Evolutionary conservation across 2,329 filamentous ascomycete genomes (phyloP).

Genomic region (Aspergillus pseudonomiae): DNA sequence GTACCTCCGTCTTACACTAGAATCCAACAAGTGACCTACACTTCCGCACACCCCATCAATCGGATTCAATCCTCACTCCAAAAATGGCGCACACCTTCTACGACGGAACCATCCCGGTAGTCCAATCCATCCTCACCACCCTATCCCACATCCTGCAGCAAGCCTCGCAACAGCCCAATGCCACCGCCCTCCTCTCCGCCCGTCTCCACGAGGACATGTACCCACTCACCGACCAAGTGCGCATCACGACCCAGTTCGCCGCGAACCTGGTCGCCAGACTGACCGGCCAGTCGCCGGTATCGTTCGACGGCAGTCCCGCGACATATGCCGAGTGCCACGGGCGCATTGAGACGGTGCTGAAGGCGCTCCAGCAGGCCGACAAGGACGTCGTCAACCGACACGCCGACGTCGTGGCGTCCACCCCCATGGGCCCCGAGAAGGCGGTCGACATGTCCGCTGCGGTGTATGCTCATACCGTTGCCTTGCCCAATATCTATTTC

Average conservation of each 20-base stretch:
- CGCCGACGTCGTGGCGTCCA: slow-evolving; percentile 17
- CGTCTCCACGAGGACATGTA: slow-evolving; percentile 28
- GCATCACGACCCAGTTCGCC: slow-evolving; percentile 28
- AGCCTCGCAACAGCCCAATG: slow-evolving; percentile 23
- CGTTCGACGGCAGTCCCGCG: slow-evolving; percentile 19
- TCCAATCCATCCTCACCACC: slow-evolving; percentile 26
- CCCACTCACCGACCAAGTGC: slow-evolving; percentile 28
- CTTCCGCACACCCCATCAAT: too few relatives aligned
- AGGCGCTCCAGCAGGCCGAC: slow-evolving; percentile 22
- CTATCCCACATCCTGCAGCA: slow-evolving; percentile 33
- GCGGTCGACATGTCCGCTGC: slow-evolving; percentile 13
- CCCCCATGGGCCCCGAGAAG: slow-evolving; percentile 15
- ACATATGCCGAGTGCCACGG: slow-evolving; percentile 27
- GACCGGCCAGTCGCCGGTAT: slow-evolving; percentile 26
- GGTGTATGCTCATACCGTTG: slow-evolving; percentile 20
- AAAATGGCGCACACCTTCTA: slow-evolving; percentile 26
- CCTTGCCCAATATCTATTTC: slow-evolving; percentile 29
- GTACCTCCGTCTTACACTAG: background rate
- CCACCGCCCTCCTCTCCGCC: slow-evolving; percentile 20
- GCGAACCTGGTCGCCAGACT: slow-evolving; percentile 30
- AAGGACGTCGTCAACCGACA: slow-evolving; percentile 31
- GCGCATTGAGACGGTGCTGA: slow-evolving; percentile 29
- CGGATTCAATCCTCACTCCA: background rate
- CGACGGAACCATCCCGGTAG: slow-evolving; percentile 30
- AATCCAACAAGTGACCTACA: too few relatives aligned